Conservation (phyloP, 2,329 filamentous ascomycete genomes). For the Drechslerella coelobrocha region DNA sequence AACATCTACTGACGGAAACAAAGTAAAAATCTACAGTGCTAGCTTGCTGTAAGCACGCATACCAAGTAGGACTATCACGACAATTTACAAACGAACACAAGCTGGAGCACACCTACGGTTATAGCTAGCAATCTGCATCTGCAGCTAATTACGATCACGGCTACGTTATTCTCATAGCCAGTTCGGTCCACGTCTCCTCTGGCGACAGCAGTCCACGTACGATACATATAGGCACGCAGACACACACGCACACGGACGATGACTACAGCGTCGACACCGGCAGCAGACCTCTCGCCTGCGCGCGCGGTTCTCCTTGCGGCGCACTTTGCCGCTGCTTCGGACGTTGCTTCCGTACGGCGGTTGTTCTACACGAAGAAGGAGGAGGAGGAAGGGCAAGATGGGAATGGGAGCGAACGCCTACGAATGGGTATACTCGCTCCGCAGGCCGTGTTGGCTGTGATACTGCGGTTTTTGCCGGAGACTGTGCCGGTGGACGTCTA, state of each 20-base stretch:
- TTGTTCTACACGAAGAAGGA: slow-evolving; percentile 60
- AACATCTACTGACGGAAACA: too few species aligned
- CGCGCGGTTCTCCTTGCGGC: slow-evolving; percentile 77
- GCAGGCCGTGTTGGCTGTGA: slow-evolving; percentile 72
- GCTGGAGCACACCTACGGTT: too few species aligned
- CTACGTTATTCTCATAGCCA: too few species aligned
- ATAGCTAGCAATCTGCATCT: too few species aligned
- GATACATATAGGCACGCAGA: neutral
- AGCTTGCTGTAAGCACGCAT: too few species aligned
- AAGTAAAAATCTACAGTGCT: too few species aligned
- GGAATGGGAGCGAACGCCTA: too few species aligned
- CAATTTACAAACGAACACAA: too few species aligned
- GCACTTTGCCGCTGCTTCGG: slow-evolving; percentile 70
- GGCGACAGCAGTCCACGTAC: too few species aligned
- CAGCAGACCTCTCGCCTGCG: slow-evolving; percentile 61
- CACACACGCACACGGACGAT: neutral
- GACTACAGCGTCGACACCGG: neutral
- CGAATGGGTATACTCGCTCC: slow-evolving; percentile 67
- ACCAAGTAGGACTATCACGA: too few species aligned
- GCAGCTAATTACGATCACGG: too few species aligned
- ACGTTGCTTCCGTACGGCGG: slow-evolving; percentile 69
- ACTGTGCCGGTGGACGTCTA: slow-evolving; percentile 57
- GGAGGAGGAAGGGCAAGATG: neutral
- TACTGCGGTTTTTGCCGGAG: slow-evolving; percentile 80
- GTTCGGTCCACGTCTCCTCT: too few species aligned